Evolutionary conservation across 2,329 filamentous ascomycete genomes (phyloP).

Genomic region (Talaromyces albobiverticillius): DNA sequence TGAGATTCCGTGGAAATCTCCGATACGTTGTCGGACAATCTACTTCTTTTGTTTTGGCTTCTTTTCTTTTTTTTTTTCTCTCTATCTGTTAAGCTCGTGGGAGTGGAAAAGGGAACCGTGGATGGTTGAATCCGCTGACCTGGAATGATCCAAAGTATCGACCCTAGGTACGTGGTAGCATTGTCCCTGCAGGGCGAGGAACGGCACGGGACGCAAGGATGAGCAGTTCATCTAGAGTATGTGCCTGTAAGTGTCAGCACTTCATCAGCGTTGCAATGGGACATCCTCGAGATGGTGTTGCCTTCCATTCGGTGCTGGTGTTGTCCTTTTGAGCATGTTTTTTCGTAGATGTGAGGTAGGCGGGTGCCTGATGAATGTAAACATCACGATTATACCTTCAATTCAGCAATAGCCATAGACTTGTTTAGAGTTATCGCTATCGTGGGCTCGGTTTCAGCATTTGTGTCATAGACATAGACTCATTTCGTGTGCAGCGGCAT

Average conservation of each 20-base stretch:
- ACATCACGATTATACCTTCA: no score
- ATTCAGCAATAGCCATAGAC: no score
- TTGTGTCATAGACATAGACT: no score
- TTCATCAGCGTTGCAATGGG: background rate
- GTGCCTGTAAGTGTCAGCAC: background rate
- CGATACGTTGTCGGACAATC: background rate
- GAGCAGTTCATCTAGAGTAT: background rate
- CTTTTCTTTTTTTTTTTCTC: background rate
- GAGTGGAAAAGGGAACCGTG: background rate
- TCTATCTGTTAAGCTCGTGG: background rate
- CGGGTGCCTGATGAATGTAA: no score
- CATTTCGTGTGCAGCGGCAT: no score
- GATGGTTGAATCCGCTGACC: no score
- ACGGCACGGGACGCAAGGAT: constrained; percentile 4
- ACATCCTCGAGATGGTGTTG: background rate
- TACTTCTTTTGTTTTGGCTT: background rate
- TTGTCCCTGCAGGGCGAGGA: background rate
- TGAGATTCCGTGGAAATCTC: background rate
- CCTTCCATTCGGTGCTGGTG: no score
- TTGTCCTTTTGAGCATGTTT: no score
- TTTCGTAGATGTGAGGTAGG: no score
- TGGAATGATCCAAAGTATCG: no score
- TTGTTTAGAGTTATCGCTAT: no score
- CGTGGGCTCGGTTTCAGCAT: no score
- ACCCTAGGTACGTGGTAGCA: background rate